phyloP scores from a whole-genome alignment of 1,139 yeast genomes.

The Debaryomyces fabryi region DNA sequence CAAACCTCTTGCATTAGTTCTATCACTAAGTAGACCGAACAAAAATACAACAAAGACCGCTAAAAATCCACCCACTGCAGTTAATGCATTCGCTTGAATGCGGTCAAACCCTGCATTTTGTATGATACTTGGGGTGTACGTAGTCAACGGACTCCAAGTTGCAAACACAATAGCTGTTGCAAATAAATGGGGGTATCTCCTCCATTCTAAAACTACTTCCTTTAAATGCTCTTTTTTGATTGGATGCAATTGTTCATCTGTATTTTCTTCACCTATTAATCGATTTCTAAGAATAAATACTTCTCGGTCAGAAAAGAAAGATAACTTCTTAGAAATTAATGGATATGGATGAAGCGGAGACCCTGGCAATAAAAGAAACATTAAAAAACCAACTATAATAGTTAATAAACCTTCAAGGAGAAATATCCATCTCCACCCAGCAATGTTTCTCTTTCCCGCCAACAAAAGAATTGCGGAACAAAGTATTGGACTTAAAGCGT shows the following conservation, averaged over 20 bases:
- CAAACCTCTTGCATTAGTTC: conserved; percentile 2
- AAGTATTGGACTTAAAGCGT: conserved; percentile 7
- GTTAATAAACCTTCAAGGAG: conserved; percentile 7
- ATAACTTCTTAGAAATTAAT: not conserved
- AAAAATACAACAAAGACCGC: conserved; percentile 5
- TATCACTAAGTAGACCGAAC: conserved; percentile 7
- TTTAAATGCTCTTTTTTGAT: not conserved
- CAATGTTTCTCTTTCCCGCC: not conserved
- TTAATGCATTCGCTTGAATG: conserved; percentile 7
- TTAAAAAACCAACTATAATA: not conserved
- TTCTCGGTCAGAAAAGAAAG: conserved; percentile 2
- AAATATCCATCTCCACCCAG: conserved; percentile 9
- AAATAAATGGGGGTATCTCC: conserved; percentile 7
- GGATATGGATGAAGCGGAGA: conserved; percentile 4
- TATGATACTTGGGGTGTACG: conserved; percentile 5
- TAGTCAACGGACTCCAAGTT: conserved; percentile 9
- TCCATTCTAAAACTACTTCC: conserved; percentile 1
- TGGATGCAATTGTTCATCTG: not conserved
- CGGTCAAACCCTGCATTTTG: conserved; percentile 6
- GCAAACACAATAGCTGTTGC: conserved; percentile 6
- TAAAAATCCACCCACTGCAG: conserved; percentile 5
- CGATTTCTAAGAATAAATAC: not conserved
- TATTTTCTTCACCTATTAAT: not conserved
- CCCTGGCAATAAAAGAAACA: conserved; percentile 4
- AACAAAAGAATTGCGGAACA: conserved; percentile 7